Evolutionary conservation across 2,329 filamentous ascomycete species (phyloP), one percentile per base, ranked within the genome.

Genomic region (Cladosporium sp.): DNA sequence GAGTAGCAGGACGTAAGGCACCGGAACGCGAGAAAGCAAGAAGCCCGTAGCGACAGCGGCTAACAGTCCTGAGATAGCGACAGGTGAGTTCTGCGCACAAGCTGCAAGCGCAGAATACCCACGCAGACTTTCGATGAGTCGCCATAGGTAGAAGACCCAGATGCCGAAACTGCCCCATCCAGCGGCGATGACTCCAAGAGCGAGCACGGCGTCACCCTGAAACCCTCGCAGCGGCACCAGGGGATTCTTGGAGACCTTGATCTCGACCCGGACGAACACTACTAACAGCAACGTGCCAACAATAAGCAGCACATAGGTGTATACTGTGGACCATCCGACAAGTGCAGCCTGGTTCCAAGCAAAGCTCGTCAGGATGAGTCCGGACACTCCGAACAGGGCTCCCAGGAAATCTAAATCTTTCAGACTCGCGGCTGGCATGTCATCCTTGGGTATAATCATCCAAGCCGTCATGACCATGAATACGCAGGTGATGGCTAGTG

Each of bases 271-370:
- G 18, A 72, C 60, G 61, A 76, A 77, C 2, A 67, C 71, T 18
- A 67, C 67, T 7, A 75, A 67, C 8, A 71, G 61, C 11, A 74
- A 41, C 21, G 75, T 26, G 1, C 75, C 75, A 11, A 77, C 66
- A 38, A 75, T 70, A 12, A 77, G 68, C 4, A 74, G 66, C 51
- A 73, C 70, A 58, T 74, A 74, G 28, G 74, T 71, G 59, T 74
- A 73, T 2, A 73, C 68, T n/a, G 68, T 69, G 6, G 54, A 49
- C 75, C 75, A 77, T n/a, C 75, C 75, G 21, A 73, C 73, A 0
- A 77, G 60, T 18, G 75, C 72, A 21, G 71, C 75, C 60, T 77
- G 72, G 57, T 77, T 77, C 68, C 73, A 74, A 2, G 75, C 71
- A 32, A 77, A 72, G 59, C 74, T 76, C 66, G 76, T 67, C 4